Percentiles rank a stretch among this genome's conserved stretches.
phyloP scores from a whole-genome alignment of 2,329 filamentous ascomycete species.

The Pseudogymnoascus sp. region DNA sequence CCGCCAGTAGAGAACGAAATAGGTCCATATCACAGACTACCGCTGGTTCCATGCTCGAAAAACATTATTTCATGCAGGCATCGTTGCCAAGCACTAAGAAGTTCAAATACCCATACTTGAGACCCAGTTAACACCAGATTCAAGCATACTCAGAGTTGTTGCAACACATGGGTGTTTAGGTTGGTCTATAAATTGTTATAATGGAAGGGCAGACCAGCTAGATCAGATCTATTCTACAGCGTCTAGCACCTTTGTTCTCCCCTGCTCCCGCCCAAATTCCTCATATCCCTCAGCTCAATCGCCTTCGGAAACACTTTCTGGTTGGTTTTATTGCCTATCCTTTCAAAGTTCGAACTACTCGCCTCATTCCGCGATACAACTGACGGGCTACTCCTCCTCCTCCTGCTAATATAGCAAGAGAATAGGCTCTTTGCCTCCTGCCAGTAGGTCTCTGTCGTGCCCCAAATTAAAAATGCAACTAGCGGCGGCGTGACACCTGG shows the following conservation, averaged over 20 bases:
- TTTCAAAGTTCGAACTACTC: neutral
- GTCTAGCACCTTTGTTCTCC: neutral
- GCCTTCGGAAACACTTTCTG: neutral
- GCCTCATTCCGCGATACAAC: neutral
- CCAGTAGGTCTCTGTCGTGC: constrained; percentile 8
- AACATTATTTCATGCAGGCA: no score
- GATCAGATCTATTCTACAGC: neutral
- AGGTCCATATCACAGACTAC: no score
- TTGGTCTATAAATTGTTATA: neutral
- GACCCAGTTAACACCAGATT: no score
- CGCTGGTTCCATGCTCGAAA: no score
- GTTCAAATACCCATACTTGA: no score
- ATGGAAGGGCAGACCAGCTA: neutral
- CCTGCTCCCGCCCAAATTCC: neutral
- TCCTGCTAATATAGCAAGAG: neutral
- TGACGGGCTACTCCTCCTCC: neutral
- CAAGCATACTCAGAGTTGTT: neutral
- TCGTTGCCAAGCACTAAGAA: no score
- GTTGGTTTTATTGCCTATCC: neutral
- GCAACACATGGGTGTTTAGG: neutral
- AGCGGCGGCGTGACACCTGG: constrained; percentile 9
- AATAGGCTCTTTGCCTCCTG: neutral
- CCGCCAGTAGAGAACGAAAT: no score
- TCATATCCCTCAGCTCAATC: neutral
- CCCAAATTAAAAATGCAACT: constrained; percentile 7